A percentile compares a stretch with the other conserved stretches of the same genome.
phyloP scores from a whole-genome alignment of 2,329 filamentous ascomycete species.

The Paraconiothyrium sp. region DNA sequence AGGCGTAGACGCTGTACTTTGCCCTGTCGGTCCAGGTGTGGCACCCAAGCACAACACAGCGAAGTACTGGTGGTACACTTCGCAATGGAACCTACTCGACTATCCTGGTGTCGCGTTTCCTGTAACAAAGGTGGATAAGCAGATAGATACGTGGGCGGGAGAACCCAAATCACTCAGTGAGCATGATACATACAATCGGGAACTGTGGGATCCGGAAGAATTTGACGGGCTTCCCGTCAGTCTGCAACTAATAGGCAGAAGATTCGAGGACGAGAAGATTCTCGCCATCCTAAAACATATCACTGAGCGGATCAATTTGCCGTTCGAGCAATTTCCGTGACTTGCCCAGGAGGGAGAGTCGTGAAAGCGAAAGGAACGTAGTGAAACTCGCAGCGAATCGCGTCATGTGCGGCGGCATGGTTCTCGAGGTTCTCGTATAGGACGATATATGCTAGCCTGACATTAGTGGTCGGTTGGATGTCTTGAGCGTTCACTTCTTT shows the following conservation, averaged over 20 bases:
- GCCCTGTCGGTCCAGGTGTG: slow-evolving; percentile 65
- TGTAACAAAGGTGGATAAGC: slow-evolving; percentile 54
- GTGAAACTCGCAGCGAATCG: neutral
- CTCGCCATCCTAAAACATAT: slow-evolving; percentile 52
- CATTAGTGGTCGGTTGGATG: too few relatives aligned
- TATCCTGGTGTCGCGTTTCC: slow-evolving; percentile 72
- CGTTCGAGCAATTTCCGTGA: slow-evolving; percentile 30
- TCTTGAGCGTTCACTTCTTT: too few relatives aligned
- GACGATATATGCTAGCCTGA: too few relatives aligned
- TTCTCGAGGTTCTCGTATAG: neutral
- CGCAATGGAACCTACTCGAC: slow-evolving; percentile 75
- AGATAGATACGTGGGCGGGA: slow-evolving; percentile 52
- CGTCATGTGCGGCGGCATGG: neutral
- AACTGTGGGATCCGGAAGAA: slow-evolving; percentile 58
- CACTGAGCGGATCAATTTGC: slow-evolving; percentile 35
- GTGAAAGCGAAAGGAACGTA: neutral
- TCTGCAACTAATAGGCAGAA: slow-evolving; percentile 63
- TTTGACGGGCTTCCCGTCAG: slow-evolving; percentile 62
- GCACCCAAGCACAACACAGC: slow-evolving; percentile 65
- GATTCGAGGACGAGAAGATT: slow-evolving; percentile 65
- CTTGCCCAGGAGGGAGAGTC: neutral
- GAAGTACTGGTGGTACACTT: slow-evolving; percentile 71
- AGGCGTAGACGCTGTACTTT: slow-evolving; percentile 69
- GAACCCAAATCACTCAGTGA: slow-evolving; percentile 51
- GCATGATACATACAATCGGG: slow-evolving; percentile 59